These are phyloP conservation scores for Erythrophleum ivorense DNA, from an alignment of 331 rosid genomes.

Conservation along the genomic window DNA sequence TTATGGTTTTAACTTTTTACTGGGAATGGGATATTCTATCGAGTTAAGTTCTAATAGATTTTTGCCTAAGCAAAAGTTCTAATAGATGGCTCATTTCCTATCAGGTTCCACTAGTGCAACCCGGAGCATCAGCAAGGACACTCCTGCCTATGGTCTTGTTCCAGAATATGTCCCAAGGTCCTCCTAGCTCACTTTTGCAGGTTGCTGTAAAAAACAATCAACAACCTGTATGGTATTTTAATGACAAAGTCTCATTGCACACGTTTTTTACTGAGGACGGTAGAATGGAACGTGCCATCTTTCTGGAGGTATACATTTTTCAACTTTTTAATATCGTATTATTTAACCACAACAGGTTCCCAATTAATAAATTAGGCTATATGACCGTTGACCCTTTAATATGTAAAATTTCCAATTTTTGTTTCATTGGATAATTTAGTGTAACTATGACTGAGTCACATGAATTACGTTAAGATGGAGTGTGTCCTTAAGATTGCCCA, in stretches of 20 bases:
- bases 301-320: constrained; percentile 77
- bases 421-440: neutral
- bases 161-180: constrained; percentile 97
- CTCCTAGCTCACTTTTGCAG: constrained; percentile 91
- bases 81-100: constrained; percentile 36
- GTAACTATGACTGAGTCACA: neutral
- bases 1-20: neutral
- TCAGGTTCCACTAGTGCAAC: constrained; percentile 87
- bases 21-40: neutral
- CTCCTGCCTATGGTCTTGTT: constrained; percentile 95
- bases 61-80: constrained; percentile 8
- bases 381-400: neutral
- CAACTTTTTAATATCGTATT: constrained; percentile 1
- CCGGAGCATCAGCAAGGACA: constrained; percentile 71
- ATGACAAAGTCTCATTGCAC: constrained; percentile 74
- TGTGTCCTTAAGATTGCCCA: neutral
- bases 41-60: constrained; percentile 28
- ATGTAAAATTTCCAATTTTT: constrained; percentile 8
- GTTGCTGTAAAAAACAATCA: constrained; percentile 93
- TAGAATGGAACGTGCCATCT: constrained; percentile 90
- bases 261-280: constrained; percentile 92
- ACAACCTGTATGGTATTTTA: constrained; percentile 97
- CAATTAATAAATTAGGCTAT: neutral
- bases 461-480: neutral
- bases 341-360: neutral